Conservation (phyloP, 1,284 basidiomycete genomes). For the Apiotrichum gracile region DNA sequence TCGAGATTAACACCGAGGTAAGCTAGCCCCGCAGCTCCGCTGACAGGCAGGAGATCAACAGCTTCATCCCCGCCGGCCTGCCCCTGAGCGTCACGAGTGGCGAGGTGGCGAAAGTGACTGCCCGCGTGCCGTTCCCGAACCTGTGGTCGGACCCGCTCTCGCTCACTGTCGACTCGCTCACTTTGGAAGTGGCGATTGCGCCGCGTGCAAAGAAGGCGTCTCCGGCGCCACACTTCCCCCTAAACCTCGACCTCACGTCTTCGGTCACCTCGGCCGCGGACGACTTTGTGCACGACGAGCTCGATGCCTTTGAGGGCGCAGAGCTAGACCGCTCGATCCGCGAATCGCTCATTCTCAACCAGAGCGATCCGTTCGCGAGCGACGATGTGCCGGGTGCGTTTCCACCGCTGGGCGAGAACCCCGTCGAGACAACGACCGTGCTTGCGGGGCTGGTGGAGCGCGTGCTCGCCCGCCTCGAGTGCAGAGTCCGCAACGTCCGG, state of each 20-base stretch:
- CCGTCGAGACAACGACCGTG: conserved; percentile 59
- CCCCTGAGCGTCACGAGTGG: conserved; percentile 68
- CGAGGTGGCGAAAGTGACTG: conserved; percentile 64
- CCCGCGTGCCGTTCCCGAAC: conserved; percentile 50
- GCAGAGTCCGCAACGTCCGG: conserved; percentile 63
- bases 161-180: conserved; percentile 59
- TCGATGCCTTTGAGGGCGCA: conserved; percentile 64
- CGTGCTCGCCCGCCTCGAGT: conserved; percentile 72
- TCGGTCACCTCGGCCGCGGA: conserved; percentile 75
- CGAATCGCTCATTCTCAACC: conserved; percentile 33
- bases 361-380: conserved; percentile 34
- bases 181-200: conserved; percentile 60
- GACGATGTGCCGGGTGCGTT: conserved; percentile 38
- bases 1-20: conserved; percentile 72
- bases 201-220: conserved; percentile 51
- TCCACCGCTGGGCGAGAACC: conserved; percentile 10
- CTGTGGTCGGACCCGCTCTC: conserved; percentile 42
- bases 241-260: conserved; percentile 56
- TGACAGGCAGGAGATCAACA: conserved; percentile 66
- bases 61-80: conserved; percentile 57
- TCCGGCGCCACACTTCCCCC: background rate
- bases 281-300: conserved; percentile 74
- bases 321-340: conserved; percentile 63
- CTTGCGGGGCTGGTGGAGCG: conserved; percentile 79
- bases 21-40: conserved; percentile 34